A percentile compares a stretch with the other conserved stretches of the same genome.
Evolutionary conservation across 352 stramenopile species (phyloP).

Genomic region (Albugo candida): DNA sequence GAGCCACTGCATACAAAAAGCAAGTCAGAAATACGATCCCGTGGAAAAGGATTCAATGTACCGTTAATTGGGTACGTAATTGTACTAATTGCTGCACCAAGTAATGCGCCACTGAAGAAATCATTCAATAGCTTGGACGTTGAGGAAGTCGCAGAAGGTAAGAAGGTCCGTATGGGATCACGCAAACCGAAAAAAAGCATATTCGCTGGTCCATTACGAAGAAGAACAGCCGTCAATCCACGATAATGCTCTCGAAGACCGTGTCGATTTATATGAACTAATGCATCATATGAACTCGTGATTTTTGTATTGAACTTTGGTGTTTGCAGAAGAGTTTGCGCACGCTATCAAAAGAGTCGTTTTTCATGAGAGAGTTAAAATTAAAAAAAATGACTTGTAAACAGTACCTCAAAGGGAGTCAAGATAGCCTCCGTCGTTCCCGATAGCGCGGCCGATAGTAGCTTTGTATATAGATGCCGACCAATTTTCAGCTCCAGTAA

Average conservation of each 20-base stretch:
- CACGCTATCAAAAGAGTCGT: constrained; percentile 17
- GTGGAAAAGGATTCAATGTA: constrained; percentile 5
- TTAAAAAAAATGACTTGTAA: neutral
- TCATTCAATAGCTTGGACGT: constrained; percentile 37
- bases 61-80: constrained; percentile 72
- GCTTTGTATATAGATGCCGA: constrained; percentile 18
- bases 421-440: constrained; percentile 71
- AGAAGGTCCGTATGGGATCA: constrained; percentile 40
- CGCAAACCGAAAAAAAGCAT: constrained; percentile 74
- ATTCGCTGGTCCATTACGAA: constrained; percentile 71
- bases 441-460: constrained; percentile 37
- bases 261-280: constrained; percentile 61
- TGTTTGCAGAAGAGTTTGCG: constrained; percentile 74
- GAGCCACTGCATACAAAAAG: constrained; percentile 21
- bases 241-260: constrained; percentile 68
- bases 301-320: constrained; percentile 75
- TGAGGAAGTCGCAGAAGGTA: constrained; percentile 26
- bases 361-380: neutral
- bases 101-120: constrained; percentile 66
- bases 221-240: constrained; percentile 51
- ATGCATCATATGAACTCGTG: constrained; percentile 45
- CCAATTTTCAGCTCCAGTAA: constrained; percentile 25
- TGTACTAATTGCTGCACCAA: constrained; percentile 71
- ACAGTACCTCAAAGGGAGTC: constrained; percentile 60
- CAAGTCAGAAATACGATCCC: neutral